Evolutionary conservation across 352 stramenopile genomes (phyloP).

Genomic region (Pythium biforme): DNA sequence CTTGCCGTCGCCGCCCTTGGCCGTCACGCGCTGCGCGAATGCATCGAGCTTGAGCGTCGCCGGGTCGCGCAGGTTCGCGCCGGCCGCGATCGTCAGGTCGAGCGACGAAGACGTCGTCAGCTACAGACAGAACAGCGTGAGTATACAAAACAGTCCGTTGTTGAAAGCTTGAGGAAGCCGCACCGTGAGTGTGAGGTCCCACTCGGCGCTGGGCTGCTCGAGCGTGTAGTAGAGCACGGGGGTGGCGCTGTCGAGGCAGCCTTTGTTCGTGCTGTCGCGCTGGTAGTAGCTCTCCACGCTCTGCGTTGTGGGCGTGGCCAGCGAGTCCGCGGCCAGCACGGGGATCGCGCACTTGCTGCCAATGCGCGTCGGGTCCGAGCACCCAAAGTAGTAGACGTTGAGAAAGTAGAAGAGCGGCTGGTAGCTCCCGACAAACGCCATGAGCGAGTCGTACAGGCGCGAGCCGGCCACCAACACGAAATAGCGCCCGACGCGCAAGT

Average conservation of each 20-base stretch:
- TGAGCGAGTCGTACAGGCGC: constrained; percentile 28
- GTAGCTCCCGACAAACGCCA: constrained; percentile 23
- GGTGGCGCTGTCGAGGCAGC: constrained; percentile 22
- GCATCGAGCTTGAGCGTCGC: constrained; percentile 5
- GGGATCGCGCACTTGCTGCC: constrained; percentile 16
- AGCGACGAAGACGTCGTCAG: constrained; percentile 16
- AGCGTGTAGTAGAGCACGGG: constrained; percentile 20
- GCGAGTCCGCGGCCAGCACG: neutral
- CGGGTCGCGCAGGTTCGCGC: constrained; percentile 14
- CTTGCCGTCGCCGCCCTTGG: constrained; percentile 4
- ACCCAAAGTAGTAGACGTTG: constrained; percentile 29
- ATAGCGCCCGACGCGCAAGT: constrained; percentile 29
- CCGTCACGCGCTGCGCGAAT: neutral
- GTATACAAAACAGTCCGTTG: neutral
- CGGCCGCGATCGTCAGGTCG: constrained; percentile 20
- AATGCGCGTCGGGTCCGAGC: constrained; percentile 18
- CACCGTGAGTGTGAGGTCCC: constrained; percentile 28
- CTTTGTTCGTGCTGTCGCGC: constrained; percentile 4
- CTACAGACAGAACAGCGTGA: too few species aligned
- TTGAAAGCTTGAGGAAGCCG: neutral
- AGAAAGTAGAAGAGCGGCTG: constrained; percentile 27
- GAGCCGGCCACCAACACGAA: constrained; percentile 23
- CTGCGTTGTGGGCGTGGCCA: constrained; percentile 8
- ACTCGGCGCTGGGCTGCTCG: constrained; percentile 21
- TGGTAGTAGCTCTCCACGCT: constrained; percentile 11